phyloP scores from a whole-genome alignment of 768 basidiomycete genomes.

The Boletus reticulatus region DNA sequence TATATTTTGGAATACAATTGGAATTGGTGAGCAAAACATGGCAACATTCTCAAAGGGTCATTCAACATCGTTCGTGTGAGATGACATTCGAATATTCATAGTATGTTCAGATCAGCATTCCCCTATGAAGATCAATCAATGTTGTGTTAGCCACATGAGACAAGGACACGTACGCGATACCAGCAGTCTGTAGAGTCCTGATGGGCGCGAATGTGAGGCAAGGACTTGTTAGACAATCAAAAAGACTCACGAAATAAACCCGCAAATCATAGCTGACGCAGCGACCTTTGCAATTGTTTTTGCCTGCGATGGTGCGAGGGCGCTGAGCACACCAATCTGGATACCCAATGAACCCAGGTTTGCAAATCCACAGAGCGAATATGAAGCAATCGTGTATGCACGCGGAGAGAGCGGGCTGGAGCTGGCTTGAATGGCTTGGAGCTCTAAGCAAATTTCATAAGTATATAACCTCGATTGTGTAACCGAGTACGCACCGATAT shows the following conservation, averaged over 20 bases:
- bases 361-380: constrained; percentile 89
- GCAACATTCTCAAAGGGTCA: background rate
- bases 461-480: background rate
- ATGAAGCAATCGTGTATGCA: constrained; percentile 80
- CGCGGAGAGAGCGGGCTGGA: constrained; percentile 61
- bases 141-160: background rate
- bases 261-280: constrained; percentile 65
- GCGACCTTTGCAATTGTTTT: constrained; percentile 72
- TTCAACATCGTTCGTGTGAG: background rate
- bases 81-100: constrained; percentile 8
- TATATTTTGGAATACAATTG: background rate
- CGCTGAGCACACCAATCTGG: constrained; percentile 73
- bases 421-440: constrained; percentile 44
- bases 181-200: constrained; percentile 55
- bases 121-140: constrained; percentile 34
- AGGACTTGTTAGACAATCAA: background rate
- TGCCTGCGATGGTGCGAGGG: constrained; percentile 65
- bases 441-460: constrained; percentile 25
- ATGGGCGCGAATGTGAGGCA: background rate
- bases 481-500: constrained; percentile 36
- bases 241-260: constrained; percentile 51
- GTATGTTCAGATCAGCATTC: constrained; percentile 42
- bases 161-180: constrained; percentile 48
- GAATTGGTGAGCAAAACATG: background rate
- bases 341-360: constrained; percentile 86